Evolutionary conservation across 108 stramenopile genomes (phyloP).

Genomic region (Skeletonema grethae): DNA sequence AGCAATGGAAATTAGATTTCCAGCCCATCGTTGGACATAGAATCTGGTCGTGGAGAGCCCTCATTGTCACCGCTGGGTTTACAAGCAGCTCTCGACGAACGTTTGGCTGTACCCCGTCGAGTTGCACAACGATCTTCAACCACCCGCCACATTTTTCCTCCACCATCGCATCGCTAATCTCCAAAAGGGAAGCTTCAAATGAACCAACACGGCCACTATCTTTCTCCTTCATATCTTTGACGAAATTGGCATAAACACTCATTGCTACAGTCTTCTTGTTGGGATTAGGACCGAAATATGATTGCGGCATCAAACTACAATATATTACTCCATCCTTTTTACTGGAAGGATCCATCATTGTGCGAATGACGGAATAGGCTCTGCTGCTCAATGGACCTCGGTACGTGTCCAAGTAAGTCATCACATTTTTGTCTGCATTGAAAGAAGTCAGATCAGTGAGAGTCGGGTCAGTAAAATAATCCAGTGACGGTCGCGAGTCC

Average conservation of each 20-base stretch:
- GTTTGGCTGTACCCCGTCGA: constrained; percentile 4
- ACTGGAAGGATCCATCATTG: too few species aligned
- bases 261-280: not conserved
- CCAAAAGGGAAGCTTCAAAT: not conserved
- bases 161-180: not conserved
- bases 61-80: constrained; percentile 13
- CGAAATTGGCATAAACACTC: not conserved
- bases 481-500: too few species aligned
- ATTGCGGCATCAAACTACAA: too few species aligned
- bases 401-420: too few species aligned
- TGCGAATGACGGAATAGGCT: too few species aligned
- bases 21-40: constrained; percentile 22
- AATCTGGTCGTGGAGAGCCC: constrained; percentile 13
- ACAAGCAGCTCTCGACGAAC: constrained; percentile 12
- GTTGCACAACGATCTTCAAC: constrained; percentile 8
- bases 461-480: too few species aligned
- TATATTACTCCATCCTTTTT: too few species aligned
- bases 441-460: too few species aligned
- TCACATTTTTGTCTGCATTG: too few species aligned
- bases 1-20: constrained; percentile 18
- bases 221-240: not conserved
- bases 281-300: not conserved
- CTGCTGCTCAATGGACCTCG: too few species aligned
- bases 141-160: constrained; percentile 10
- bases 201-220: not conserved